These are phyloP conservation scores for Fremontodendron californicum DNA, from an alignment of 345 rosid genomes.

Conservation along the genomic window DNA sequence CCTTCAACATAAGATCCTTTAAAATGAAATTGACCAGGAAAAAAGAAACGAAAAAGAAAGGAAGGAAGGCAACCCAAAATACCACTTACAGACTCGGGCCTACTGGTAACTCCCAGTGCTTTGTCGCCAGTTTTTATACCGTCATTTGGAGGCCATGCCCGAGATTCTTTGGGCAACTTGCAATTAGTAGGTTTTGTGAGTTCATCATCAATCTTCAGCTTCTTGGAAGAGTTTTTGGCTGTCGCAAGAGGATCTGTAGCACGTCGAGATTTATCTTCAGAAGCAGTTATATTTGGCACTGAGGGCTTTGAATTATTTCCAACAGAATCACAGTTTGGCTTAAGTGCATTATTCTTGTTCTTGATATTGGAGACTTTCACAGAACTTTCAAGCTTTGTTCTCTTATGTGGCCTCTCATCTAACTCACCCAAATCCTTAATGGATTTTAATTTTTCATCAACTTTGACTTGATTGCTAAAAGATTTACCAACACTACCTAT, in stretches of 20 bases:
- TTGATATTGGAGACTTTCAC: constrained; percentile 23
- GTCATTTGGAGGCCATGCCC: constrained; percentile 17
- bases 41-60: not conserved
- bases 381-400: constrained; percentile 40
- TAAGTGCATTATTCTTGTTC: constrained; percentile 27
- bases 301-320: constrained; percentile 18
- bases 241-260: constrained; percentile 20
- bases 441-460: constrained; percentile 30
- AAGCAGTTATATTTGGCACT: not conserved
- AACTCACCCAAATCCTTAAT: constrained; percentile 27
- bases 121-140: constrained; percentile 22
- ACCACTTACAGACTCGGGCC: constrained; percentile 62
- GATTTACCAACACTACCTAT: constrained; percentile 21
- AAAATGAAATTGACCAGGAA: not conserved
- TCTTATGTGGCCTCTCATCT: constrained; percentile 47
- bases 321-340: constrained; percentile 18
- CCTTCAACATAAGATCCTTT: not conserved
- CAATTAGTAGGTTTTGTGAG: constrained; percentile 24
- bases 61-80: not conserved
- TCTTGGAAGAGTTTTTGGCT: constrained; percentile 28
- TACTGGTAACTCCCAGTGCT: constrained; percentile 39
- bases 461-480: constrained; percentile 15
- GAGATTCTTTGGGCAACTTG: no score
- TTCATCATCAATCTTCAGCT: constrained; percentile 33
- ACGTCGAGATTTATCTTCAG: constrained; percentile 23